These are phyloP conservation scores for Plasmodium gallinaceum DNA, from an alignment of 169 alveolate species.

Conservation along the genomic window DNA sequence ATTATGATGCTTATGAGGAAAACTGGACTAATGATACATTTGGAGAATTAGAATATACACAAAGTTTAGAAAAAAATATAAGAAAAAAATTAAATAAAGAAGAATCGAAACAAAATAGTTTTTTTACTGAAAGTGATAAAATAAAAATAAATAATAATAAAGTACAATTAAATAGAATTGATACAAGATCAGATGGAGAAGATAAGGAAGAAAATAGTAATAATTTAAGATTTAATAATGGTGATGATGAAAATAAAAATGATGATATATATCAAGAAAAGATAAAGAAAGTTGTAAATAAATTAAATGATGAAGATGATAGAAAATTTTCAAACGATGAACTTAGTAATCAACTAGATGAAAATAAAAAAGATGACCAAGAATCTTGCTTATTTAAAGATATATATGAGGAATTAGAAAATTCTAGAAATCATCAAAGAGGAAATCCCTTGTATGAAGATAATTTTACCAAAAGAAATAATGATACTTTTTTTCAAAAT, in stretches of 20 bases:
- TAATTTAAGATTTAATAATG: background rate
- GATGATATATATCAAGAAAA: background rate
- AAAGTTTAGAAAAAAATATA: conserved; percentile 65
- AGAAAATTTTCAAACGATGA: background rate
- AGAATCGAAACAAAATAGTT: conserved; percentile 43
- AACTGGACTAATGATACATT: conserved; percentile 67
- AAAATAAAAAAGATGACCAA: conserved; percentile 15
- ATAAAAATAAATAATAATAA: conserved; percentile 13
- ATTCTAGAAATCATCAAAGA: conserved; percentile 12
- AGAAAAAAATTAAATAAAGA: conserved; percentile 53
- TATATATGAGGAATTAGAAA: conserved; percentile 65
- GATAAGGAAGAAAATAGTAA: background rate
- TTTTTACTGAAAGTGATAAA: conserved; percentile 44
- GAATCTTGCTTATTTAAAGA: conserved; percentile 44
- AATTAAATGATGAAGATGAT: background rate
- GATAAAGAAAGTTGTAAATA: background rate
- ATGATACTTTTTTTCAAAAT: conserved; percentile 22
- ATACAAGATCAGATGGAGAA: background rate
- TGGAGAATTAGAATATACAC: conserved; percentile 55
- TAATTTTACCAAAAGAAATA: conserved; percentile 11
- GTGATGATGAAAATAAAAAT: background rate
- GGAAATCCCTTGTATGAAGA: conserved; percentile 17
- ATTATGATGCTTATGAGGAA: conserved; percentile 62
- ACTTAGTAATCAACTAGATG: conserved; percentile 12
- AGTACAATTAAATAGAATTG: conserved; percentile 15